Conservation (phyloP, 352 stramenopile genomes). For the Pythium periplocum region DNA sequence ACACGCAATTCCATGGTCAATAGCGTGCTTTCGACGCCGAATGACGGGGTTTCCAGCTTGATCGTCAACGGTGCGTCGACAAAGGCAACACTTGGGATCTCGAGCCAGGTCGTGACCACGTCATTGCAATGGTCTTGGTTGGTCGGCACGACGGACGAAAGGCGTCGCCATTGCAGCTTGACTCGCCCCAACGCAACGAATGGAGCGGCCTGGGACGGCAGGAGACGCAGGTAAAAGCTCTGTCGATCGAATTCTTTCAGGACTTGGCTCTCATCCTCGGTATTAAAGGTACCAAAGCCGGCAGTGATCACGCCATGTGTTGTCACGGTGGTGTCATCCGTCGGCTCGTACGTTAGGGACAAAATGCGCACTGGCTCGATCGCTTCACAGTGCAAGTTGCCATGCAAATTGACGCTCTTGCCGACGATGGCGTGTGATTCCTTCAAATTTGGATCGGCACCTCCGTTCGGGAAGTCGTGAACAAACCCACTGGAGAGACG, state of each 20-base stretch:
- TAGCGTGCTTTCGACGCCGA: slow-evolving; percentile 62
- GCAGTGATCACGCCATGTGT: slow-evolving; percentile 24
- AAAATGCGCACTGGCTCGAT: slow-evolving; percentile 48
- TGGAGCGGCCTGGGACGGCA: slow-evolving; percentile 32
- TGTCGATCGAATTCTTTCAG: slow-evolving; percentile 56
- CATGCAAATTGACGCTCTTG: slow-evolving; percentile 56
- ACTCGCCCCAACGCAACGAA: slow-evolving; percentile 53
- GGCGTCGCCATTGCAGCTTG: slow-evolving; percentile 53
- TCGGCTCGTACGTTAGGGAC: slow-evolving; percentile 46
- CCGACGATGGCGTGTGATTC: slow-evolving; percentile 57
- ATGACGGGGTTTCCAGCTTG: slow-evolving; percentile 55
- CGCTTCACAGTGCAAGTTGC: slow-evolving; percentile 42
- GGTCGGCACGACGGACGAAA: slow-evolving; percentile 44
- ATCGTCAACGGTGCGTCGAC: slow-evolving; percentile 61
- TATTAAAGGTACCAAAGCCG: slow-evolving; percentile 31
- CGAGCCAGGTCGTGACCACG: slow-evolving; percentile 58
- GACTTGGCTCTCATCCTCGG: slow-evolving; percentile 16
- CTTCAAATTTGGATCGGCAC: slow-evolving; percentile 23
- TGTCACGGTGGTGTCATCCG: slow-evolving; percentile 9
- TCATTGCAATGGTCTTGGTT: slow-evolving; percentile 29
- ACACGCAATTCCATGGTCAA: slow-evolving; percentile 51
- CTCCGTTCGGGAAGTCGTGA: slow-evolving; percentile 58
- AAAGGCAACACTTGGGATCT: slow-evolving; percentile 65
- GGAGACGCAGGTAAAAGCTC: slow-evolving; percentile 55
- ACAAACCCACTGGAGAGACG: slow-evolving; percentile 43